Conservation (phyloP, 139 green algal species). For the Nannochloris sp. region DNA sequence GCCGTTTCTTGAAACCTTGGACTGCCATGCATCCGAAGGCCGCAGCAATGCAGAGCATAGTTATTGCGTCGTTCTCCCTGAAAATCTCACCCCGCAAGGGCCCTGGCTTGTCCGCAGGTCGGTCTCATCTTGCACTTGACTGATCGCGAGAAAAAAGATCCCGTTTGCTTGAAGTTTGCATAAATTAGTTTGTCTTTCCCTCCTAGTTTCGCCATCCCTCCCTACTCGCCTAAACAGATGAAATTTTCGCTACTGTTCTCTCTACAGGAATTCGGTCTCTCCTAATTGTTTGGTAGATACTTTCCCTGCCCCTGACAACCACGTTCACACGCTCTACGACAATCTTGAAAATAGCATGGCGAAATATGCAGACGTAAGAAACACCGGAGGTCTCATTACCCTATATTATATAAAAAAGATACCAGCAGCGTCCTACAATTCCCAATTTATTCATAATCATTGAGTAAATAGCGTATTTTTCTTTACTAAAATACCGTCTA, state of each 20-base stretch:
- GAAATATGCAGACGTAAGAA: constrained; percentile 52
- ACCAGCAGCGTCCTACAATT: too few species aligned
- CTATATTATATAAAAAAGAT: too few species aligned
- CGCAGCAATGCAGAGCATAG: not conserved
- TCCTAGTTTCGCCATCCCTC: not conserved
- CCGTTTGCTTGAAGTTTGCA: not conserved
- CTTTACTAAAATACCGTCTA: not conserved
- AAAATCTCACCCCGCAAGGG: constrained; percentile 56
- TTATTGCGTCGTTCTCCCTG: constrained; percentile 54
- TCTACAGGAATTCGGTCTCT: constrained; percentile 48
- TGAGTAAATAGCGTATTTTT: not conserved
- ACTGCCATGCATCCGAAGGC: not conserved
- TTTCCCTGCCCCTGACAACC: constrained; percentile 55
- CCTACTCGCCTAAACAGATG: too few species aligned
- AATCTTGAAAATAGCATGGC: constrained; percentile 65
- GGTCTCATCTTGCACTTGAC: not conserved
- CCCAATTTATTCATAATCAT: too few species aligned
- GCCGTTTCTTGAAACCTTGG: too few species aligned
- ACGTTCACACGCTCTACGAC: constrained; percentile 88
- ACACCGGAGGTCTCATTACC: too few species aligned
- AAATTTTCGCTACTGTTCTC: too few species aligned
- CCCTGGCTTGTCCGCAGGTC: constrained; percentile 75
- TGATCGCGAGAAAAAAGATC: not conserved
- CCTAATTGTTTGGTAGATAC: constrained; percentile 66
- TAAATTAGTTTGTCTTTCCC: not conserved